Base-by-base conservation (phyloP, 305 asterid species). In the Fraxinus sp. region DNA sequence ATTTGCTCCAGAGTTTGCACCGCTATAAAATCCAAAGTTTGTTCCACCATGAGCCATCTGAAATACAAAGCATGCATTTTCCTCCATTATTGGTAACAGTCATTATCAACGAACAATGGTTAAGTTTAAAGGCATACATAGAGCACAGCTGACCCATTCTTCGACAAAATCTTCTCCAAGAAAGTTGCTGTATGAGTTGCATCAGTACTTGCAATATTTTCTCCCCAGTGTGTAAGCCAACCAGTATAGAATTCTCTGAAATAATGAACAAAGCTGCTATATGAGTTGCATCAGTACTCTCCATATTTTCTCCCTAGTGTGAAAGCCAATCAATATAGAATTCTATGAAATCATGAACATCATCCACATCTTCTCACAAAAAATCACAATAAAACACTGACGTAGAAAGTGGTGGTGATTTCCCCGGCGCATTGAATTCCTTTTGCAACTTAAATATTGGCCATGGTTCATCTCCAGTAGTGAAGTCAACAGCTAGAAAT, bases 11-110 rank as follows among this genome's bases (percentile, higher is more conserved):
- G 97, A 92, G 82, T 95, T 95, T 77, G 98, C 97, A 88, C 97
- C 99, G 59, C 87, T 94, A 76, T 94, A 95, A 88, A 95, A 94
- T 71, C 98, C 99, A 76, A 92, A 92, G 87, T 95, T 94, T 8
- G 99, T 93, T 80, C 99, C 98, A 80, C 99, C 98, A 86, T 94
- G 99, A 16, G 87, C 97, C 98, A 94, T 95, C 98, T 95, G 85
- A 76, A 86, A 81, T 84, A 52, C 74, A 75, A 59, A 82, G 76
- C 64, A 84, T 3, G 46, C 20, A 52, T 72, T 71, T 79, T 84
- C 78, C 44, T 70, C 39, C 28, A 57, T 24, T 44, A 59, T 76
- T 66, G 66, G 49, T 74, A 85, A 84, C 16, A 59, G 77, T 41
- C 81, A 82, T 46, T 80, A 85, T 79, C 77, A 44, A 78, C 14